A percentile compares a stretch with the other conserved stretches of the same genome.
Conservation (phyloP, 352 stramenopile species). For the Globisporangium paddicum region DNA sequence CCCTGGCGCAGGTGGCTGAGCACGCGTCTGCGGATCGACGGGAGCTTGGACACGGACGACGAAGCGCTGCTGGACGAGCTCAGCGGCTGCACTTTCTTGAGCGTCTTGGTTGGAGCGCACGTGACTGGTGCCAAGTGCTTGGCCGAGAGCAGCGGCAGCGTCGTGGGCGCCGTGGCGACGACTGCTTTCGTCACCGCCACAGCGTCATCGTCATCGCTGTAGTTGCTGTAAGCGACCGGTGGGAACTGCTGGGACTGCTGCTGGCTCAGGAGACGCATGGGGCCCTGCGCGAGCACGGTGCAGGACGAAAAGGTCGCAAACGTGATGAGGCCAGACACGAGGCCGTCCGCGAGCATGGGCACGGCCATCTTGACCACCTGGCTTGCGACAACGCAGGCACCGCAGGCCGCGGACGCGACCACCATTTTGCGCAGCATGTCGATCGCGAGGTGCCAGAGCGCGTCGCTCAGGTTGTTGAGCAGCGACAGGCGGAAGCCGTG, state of each 20-base stretch:
- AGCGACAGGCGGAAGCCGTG: constrained; percentile 40
- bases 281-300: constrained; percentile 28
- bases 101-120: background rate
- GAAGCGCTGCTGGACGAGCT: background rate
- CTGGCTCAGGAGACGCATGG: constrained; percentile 12
- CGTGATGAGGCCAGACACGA: constrained; percentile 37
- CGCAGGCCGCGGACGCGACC: constrained; percentile 12
- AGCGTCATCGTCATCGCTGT: background rate
- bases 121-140: constrained; percentile 15
- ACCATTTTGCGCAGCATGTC: constrained; percentile 20
- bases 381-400: constrained; percentile 7
- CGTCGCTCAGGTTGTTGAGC: constrained; percentile 20
- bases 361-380: constrained; percentile 15
- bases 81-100: background rate
- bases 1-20: constrained; percentile 34
- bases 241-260: background rate
- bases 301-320: constrained; percentile 49
- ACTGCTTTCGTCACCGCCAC: constrained; percentile 6
- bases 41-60: constrained; percentile 10
- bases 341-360: constrained; percentile 26
- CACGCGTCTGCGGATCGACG: constrained; percentile 35
- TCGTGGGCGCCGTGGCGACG: constrained; percentile 6
- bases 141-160: constrained; percentile 24
- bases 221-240: background rate
- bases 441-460: constrained; percentile 16